phyloP scores from a whole-genome alignment of 73 alveolate genomes.

The Urostyla sp. region DNA sequence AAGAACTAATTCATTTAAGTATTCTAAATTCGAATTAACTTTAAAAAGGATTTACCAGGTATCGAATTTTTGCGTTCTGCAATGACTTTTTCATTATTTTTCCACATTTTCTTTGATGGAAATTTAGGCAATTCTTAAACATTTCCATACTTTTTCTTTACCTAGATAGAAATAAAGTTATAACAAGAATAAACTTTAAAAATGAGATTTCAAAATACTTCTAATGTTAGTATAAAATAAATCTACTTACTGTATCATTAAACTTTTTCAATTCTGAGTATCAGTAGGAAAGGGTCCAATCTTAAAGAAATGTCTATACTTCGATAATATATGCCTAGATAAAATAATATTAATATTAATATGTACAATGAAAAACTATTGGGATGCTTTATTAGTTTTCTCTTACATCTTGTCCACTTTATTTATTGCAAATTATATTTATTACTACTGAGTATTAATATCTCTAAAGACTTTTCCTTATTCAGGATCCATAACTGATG shows the following conservation, averaged over 20 bases:
- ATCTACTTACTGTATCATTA: constrained; percentile 27
- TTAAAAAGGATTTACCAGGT: not conserved
- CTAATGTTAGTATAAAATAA: not conserved
- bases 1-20: constrained; percentile 6
- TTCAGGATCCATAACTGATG: too few relatives aligned
- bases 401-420: not conserved
- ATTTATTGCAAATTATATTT: constrained; percentile 28
- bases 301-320: constrained; percentile 21
- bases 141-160: not conserved
- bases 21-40: not conserved
- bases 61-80: constrained; percentile 9
- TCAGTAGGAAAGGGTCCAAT: constrained; percentile 40
- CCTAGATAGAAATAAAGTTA: not conserved
- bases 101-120: constrained; percentile 51
- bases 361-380: too few relatives aligned
- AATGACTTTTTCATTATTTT: constrained; percentile 36
- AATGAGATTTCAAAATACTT: too few relatives aligned
- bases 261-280: constrained; percentile 40
- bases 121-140: constrained; percentile 11
- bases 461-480: too few relatives aligned
- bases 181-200: too few relatives aligned
- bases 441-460: too few relatives aligned
- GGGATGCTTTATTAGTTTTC: constrained; percentile 13
- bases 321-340: constrained; percentile 38
- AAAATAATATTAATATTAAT: too few relatives aligned